Conservation (phyloP, 129 eudicot genomes). For the Solidago caesia region DNA sequence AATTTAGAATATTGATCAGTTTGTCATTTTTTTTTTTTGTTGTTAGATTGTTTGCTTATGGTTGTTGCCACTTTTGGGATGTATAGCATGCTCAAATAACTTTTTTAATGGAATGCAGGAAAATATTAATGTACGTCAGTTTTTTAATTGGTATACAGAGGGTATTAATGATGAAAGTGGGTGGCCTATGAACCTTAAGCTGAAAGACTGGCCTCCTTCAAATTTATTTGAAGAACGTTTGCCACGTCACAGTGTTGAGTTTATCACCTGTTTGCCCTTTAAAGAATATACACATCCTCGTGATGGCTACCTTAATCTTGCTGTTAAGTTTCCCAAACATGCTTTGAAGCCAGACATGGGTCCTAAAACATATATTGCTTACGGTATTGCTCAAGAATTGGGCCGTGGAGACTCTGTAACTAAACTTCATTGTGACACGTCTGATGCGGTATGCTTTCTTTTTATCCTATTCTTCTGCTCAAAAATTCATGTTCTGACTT, state of each 20-base stretch:
- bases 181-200: slow-evolving; percentile 35
- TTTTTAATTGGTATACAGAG: slow-evolving; percentile 48
- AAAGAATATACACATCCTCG: slow-evolving; percentile 75
- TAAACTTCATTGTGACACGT: slow-evolving; percentile 58
- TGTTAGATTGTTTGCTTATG: not conserved
- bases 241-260: slow-evolving; percentile 78
- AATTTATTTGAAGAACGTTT: slow-evolving; percentile 59
- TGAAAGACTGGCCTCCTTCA: slow-evolving; percentile 82
- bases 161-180: slow-evolving; percentile 45
- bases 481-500: slow-evolving; percentile 1
- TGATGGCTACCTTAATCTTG: slow-evolving; percentile 56
- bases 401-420: slow-evolving; percentile 84
- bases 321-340: slow-evolving; percentile 38
- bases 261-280: slow-evolving; percentile 58
- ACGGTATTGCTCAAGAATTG: slow-evolving; percentile 61
- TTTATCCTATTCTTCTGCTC: slow-evolving; percentile 1
- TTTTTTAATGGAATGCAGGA: slow-evolving; percentile 40
- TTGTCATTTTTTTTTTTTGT: too few relatives aligned
- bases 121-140: slow-evolving; percentile 51
- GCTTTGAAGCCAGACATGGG: slow-evolving; percentile 42
- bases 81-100: not conserved
- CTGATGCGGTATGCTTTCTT: slow-evolving; percentile 48
- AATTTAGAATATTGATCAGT: too few relatives aligned
- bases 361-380: slow-evolving; percentile 69
- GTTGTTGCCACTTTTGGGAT: not conserved